Evolutionary conservation across 805 yeast species (phyloP), one percentile per base, ranked within the genome.

Genomic region (Wickerhamomyces chambardii): DNA sequence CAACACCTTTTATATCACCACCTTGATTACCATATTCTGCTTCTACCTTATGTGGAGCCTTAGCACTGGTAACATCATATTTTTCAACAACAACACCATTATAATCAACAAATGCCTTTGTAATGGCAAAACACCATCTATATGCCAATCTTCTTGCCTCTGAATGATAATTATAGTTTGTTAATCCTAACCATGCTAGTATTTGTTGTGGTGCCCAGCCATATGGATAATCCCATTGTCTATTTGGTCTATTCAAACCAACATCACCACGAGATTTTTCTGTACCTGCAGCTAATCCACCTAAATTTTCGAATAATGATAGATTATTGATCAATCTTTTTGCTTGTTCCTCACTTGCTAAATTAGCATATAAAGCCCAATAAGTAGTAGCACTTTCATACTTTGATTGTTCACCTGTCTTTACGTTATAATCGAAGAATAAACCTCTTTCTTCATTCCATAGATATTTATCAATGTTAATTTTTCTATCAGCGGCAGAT

Each of bases 121-220:
- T 84, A 75, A 92, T 83, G 66, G 87, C 67, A 51, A 69, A 79
- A n/a, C 85, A 63, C 98, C 98, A 90, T 44, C 95, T 68, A 55
- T 83, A 84, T 2, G 80, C 78, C 38, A 90, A 60, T 40, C 97
- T 63, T 37, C 78, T 66, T 2, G 90, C 78, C 15, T 73, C 73
- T 4, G 68, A 74, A 4, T 55, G 56, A 51, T 67, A 84, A 0
- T 89, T 92, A 53, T 90, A 92, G 35, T 77, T 71, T 21, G 56
- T 47, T 25, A 90, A 65, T 0, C 97, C 97, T 31, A 72, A 73
- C 98, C 98, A 90, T 1, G 95, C 90, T 36, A 90, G 56, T 15
- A 90, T 84, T 58, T 90, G 98, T 55, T 92, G 97, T 4, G 98
- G 97, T 0, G 97, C 96, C 98, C 98, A 90, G 2, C 97, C 97